A percentile compares a stretch with the other conserved stretches of the same genome.
Conservation (phyloP, 2,329 filamentous ascomycete species). For the Alternaria infectoria region DNA sequence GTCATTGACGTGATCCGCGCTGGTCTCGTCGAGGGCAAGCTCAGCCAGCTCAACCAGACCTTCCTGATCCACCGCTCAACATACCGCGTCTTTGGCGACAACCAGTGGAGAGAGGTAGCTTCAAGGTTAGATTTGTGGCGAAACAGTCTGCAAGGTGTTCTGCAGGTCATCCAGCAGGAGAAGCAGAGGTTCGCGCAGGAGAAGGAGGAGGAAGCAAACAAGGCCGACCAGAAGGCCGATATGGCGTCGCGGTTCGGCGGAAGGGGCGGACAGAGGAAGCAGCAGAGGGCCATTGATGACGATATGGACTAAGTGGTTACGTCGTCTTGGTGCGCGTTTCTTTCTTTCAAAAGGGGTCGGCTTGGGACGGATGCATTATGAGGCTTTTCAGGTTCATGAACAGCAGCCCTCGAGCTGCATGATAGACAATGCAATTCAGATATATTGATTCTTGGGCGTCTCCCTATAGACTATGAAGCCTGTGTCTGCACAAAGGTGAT, state of each 20-base stretch:
- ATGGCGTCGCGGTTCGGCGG: conserved; percentile 36
- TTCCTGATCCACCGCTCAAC: conserved; percentile 96
- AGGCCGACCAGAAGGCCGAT: conserved; percentile 70
- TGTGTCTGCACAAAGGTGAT: conserved; percentile 39
- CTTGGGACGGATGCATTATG: conserved; percentile 34
- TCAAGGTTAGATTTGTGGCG: conserved; percentile 92
- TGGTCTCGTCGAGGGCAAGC: conserved; percentile 92
- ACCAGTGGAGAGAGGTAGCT: conserved; percentile 96
- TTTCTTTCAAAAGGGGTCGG: conserved; percentile 31
- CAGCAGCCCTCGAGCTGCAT: conserved; percentile 39
- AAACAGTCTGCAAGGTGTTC: conserved; percentile 77
- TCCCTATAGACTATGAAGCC: conserved; percentile 15
- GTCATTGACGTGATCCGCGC: conserved; percentile 97
- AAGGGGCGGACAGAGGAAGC: conserved; percentile 31
- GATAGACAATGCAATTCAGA: conserved; percentile 42
- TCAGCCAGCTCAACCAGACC: conserved; percentile 88
- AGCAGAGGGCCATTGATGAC: conserved; percentile 44
- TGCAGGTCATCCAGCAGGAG: conserved; percentile 78
- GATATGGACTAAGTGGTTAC: conserved; percentile 40
- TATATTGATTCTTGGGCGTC: conserved; percentile 11
- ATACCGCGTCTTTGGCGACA: conserved; percentile 95
- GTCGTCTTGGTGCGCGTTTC: conserved; percentile 11
- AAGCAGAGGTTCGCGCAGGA: conserved; percentile 78
- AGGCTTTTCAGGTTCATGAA: conserved; percentile 37
- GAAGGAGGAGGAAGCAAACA: conserved; percentile 77